Evolutionary conservation across 225 moss, liverwort and hornwort species (phyloP).

Genomic region (Sphagnum contortum): DNA sequence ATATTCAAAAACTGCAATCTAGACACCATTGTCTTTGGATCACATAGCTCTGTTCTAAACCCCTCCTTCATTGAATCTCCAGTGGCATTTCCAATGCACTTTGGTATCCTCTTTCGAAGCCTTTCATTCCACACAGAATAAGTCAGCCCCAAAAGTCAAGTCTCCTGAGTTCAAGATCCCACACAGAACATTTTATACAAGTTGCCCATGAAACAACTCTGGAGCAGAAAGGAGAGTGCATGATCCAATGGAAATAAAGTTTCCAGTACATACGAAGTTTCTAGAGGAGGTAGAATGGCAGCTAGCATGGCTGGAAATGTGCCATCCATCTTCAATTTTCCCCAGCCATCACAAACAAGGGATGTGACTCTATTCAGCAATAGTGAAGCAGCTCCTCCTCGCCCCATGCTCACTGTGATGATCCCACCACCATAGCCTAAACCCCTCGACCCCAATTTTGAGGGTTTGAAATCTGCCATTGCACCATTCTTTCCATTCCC

Average conservation of each 20-base stretch:
- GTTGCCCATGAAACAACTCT: no score
- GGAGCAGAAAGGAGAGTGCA: no score
- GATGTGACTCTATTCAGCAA: slow-evolving; percentile 30
- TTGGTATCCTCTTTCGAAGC: slow-evolving; percentile 16
- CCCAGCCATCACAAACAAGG: slow-evolving; percentile 38
- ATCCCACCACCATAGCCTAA: slow-evolving; percentile 9
- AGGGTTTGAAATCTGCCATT: no score
- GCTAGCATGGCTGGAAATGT: slow-evolving; percentile 27
- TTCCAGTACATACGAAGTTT: slow-evolving; percentile 26
- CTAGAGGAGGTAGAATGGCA: slow-evolving; percentile 30
- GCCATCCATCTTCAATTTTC: slow-evolving; percentile 28
- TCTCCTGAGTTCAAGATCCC: no score
- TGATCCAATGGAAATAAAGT: no score
- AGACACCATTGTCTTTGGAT: slow-evolving; percentile 9
- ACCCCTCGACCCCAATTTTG: not conserved
- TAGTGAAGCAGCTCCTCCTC: slow-evolving; percentile 14
- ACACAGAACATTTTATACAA: no score
- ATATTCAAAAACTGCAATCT: no score
- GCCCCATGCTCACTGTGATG: slow-evolving; percentile 13
- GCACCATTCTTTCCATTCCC: not conserved
- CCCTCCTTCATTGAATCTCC: slow-evolving; percentile 17
- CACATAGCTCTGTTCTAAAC: slow-evolving; percentile 14
- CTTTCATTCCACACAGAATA: slow-evolving; percentile 7
- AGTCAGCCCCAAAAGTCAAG: no score
- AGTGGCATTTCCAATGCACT: slow-evolving; percentile 18